Evolutionary conservation across 345 rosid genomes (phyloP).

Genomic region (Reutealis trisperma): DNA sequence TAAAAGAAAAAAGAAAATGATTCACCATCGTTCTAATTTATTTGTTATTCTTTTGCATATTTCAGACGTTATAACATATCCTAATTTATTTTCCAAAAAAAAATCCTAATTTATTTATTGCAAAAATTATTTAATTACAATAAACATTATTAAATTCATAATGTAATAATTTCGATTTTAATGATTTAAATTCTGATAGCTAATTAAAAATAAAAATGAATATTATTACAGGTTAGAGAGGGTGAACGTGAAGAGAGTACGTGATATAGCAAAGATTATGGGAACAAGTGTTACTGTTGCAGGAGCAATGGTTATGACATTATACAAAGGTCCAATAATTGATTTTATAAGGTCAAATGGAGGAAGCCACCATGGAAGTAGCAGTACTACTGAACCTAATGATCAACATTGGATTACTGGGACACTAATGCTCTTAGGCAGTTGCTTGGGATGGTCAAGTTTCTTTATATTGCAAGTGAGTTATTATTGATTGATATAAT

Average conservation of each 20-base stretch:
- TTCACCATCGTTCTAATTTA: too few relatives aligned
- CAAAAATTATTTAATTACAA: too few relatives aligned
- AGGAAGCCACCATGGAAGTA: slow-evolving; percentile 28
- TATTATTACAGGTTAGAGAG: slow-evolving; percentile 58
- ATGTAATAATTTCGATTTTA: too few relatives aligned
- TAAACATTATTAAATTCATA: too few relatives aligned
- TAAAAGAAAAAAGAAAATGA: too few relatives aligned
- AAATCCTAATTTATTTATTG: too few relatives aligned
- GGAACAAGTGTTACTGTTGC: slow-evolving; percentile 73
- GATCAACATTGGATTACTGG: slow-evolving; percentile 68
- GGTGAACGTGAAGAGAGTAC: slow-evolving; percentile 56
- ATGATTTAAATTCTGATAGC: too few relatives aligned
- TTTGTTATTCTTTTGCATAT: neutral
- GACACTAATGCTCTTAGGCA: slow-evolving; percentile 58
- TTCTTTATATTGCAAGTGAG: slow-evolving; percentile 86
- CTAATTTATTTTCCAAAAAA: too few relatives aligned
- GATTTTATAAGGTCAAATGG: slow-evolving; percentile 45
- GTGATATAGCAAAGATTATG: slow-evolving; percentile 65
- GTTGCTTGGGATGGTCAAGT: slow-evolving; percentile 68
- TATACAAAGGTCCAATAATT: slow-evolving; percentile 82
- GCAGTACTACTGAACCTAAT: slow-evolving; percentile 31
- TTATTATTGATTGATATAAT: neutral
- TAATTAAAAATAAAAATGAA: too few relatives aligned
- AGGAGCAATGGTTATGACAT: slow-evolving; percentile 96
- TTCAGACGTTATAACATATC: neutral